Evolutionary conservation across 257 asterid genomes (phyloP), one percentile per base, ranked within the genome.

Genomic region (Forsythia suspensa): DNA sequence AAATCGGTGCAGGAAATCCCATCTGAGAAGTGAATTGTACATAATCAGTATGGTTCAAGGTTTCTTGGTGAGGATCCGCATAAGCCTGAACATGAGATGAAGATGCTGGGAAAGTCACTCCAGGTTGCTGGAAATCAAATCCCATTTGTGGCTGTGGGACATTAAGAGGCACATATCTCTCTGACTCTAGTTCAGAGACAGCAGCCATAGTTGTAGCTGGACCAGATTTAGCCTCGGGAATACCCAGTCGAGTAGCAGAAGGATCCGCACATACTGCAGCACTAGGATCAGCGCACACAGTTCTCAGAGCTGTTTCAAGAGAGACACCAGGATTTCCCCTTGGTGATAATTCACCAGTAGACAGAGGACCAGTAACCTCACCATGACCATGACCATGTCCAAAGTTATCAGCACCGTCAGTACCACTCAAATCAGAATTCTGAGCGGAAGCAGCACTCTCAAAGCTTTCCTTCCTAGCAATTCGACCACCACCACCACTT

Each of bases 391-490:
- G 83, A 63, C 82, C 86, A 68, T 80, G 85, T 75, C 79, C 79
- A 55, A 76, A 66, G 84, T 87, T 81, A 81, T 91, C 97, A 77
- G 82, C 88, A 77, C 85, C 86, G 83, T 95, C 98, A 36, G 81
- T 74, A 73, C 87, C 90, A 82, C 96, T 88, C 52, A 85, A 41
- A 74, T 93, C 98, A 9, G 93, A 93, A 76, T 82, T 90, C 75
- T 90, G 95, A 8, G 88, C 91, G 70, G 96, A 92, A 79, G 80
- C 80, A 21, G 87, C 92, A 80, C 98, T 94, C 39, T 90, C 95
- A 42, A 82, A 78, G 84, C 97, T 92, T 81, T 80, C 97, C 79
- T 90, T 94, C 82, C 97, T 88, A 18, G 84, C 85, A 80, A 90
- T 85, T 76, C 88, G 77, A 80, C 80, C 83, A 69, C 85, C 84